These are phyloP conservation scores for Raphanus raphanistrum DNA, from an alignment of 345 rosid genomes.

Conservation along the genomic window DNA sequence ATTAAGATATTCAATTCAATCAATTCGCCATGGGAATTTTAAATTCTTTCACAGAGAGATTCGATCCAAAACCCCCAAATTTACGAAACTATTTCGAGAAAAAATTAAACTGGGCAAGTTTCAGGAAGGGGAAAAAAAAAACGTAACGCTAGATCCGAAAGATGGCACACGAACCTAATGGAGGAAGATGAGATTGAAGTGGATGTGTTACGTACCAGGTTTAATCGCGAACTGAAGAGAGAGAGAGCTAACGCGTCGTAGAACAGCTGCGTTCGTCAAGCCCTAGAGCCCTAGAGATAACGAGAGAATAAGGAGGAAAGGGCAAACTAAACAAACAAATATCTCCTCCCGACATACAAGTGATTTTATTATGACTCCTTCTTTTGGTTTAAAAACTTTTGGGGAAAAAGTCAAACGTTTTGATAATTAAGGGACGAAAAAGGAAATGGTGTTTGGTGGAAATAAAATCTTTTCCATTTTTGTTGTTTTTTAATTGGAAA, in stretches of 20 bases:
- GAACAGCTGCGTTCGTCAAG: constrained; percentile 25
- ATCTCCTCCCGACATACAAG: constrained; percentile 11
- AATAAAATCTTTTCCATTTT: not conserved
- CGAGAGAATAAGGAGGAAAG: not conserved
- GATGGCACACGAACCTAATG: not conserved
- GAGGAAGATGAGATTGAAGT: not conserved
- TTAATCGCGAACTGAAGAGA: not conserved
- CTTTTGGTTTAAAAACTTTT: not conserved
- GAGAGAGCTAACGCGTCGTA: constrained; percentile 12
- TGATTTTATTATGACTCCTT: not conserved
- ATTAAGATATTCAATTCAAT: not conserved
- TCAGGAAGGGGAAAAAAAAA: not conserved
- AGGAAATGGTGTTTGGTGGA: constrained; percentile 2
- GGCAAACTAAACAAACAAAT: not conserved
- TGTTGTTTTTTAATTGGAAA: not conserved
- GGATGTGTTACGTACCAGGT: constrained; percentile 14
- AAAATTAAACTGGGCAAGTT: not conserved
- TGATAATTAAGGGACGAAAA: constrained; percentile 25
- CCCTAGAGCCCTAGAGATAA: constrained; percentile 21
- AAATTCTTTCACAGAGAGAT: not conserved
- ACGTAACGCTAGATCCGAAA: constrained; percentile 14
- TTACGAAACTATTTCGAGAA: not conserved
- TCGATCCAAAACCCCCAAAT: not conserved
- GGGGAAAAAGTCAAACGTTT: not conserved
- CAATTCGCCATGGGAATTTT: constrained; percentile 4